Evolutionary conservation across 345 rosid genomes (phyloP), one percentile per base, ranked within the genome.

Genomic region (Citrus unshiu): DNA sequence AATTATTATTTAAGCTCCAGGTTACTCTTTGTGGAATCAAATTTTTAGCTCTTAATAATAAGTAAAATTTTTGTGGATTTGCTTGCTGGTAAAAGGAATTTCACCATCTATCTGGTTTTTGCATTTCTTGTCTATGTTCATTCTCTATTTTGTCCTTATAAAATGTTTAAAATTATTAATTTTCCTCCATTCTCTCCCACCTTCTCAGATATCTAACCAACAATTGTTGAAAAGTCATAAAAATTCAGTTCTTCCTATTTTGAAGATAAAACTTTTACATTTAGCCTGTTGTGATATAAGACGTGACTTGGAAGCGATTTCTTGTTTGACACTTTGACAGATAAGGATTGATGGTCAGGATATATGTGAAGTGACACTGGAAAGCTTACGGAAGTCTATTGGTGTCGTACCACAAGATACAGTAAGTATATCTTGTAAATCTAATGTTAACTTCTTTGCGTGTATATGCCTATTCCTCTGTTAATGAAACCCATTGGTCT

Each of bases 361-460:
- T 78, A 87, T 93, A 83, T 84, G 89, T 71, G 91, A 96, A 80
- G 92, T 93, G 35, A 90, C 88, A 51, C 80, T 90, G 76, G 90
- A 87, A 83, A 94, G 99, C 81, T 88, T 94, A 77, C 85, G 99
- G 67, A 84, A 81, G 73, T 82, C 88, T 70, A 83, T 94, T 80
- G 99, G 97, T 84, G 98, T 93, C 82, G 99, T 96, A 60, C 99
- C 99, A 9, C 99, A 96, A 85, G 99, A 96, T 85, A 96, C 97
- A 49, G 99, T 96, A 87, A 85, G 93, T 83, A 81, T 25, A 57
- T 25, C 34, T 27, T 68, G 75, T 64, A 70, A 32, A 64, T 60
- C 68, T 71, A 24, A 46, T 72, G 61, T 64, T 75, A 25, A 65
- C 43, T 27, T 40, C 59, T 59, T 12, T 54, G 7, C 61, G n/a